Base-by-base conservation (phyloP, 352 stramenopile genomes). In the Globisporangium irregulare region DNA sequence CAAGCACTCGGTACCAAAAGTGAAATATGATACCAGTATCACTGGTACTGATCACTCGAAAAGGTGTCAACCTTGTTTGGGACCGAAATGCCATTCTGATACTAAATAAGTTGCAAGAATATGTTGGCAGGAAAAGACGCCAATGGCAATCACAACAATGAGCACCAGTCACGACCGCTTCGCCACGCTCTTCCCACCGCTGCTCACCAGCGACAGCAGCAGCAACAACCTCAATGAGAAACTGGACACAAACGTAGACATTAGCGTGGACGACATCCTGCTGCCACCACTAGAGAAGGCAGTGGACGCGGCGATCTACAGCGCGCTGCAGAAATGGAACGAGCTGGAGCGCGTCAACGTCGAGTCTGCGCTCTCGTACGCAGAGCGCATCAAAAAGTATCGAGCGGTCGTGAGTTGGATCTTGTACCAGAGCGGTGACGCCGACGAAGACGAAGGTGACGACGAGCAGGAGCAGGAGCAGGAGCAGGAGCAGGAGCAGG, bases 271-370 rank as follows among this genome's bases (percentile, higher is more conserved):
- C 50, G 81, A 90, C 38, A 69, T 93, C 5, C 2, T 61, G 25
- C 68, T 93, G 34, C 69, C 69, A 2, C 74, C 83, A 25, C 68
- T 92, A 20, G 81, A 93, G 57, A 76, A 83, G 22, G 73, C 81
- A 20, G 79, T 93, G 34, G 82, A 92, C 14, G 36, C 63, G 24
- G 69, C 79, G 15, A 76, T 93, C 36, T 84, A 90, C 66, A 69
- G 75, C 50, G 83, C 83, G 18, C 71, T 93, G 32, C 74, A 74
- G 46, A 77, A 69, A 53, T 93, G 85, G 85, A 93, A 93, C 67
- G 72, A 75, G 46, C 66, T 78, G 46, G 74, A 89, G 51, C 74
- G 79, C 12, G 83, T 77, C 1, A 57, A 75, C 2, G 72, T 74
- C 22, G 85, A 93, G 59, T 67, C 77, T 32, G 74, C 80, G 34